phyloP scores from a whole-genome alignment of 495 filamentous ascomycete species.

The Penicillium manginii region DNA sequence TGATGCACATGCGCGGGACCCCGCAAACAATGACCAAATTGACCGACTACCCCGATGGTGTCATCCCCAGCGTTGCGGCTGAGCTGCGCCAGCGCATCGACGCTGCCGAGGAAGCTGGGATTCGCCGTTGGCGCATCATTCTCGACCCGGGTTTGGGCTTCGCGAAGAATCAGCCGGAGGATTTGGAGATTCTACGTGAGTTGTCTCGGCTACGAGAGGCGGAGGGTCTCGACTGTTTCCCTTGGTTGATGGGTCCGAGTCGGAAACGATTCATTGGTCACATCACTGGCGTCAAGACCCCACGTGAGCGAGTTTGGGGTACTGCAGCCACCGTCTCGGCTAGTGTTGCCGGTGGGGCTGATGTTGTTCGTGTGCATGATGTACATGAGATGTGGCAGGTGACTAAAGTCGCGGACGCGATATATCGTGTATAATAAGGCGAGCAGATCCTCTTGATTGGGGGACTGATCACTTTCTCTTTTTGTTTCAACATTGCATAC shows the following conservation, averaged over 20 bases:
- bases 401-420: slow-evolving; percentile 85
- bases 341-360: slow-evolving; percentile 87
- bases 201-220: slow-evolving; percentile 64
- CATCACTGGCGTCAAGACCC: slow-evolving; percentile 75
- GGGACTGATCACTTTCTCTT: not conserved
- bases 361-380: slow-evolving; percentile 95
- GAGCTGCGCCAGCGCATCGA: slow-evolving; percentile 73
- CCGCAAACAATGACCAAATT: slow-evolving; percentile 79
- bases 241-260: slow-evolving; percentile 90
- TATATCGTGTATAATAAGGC: slow-evolving; percentile 60
- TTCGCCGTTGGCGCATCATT: slow-evolving; percentile 91
- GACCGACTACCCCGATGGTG: slow-evolving; percentile 70
- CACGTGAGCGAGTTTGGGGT: slow-evolving; percentile 73
- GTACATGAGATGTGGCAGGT: slow-evolving; percentile 88
- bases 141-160: slow-evolving; percentile 95
- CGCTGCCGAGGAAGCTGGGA: slow-evolving; percentile 80
- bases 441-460: not conserved
- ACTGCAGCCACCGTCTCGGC: slow-evolving; percentile 88
- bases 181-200: slow-evolving; percentile 74
- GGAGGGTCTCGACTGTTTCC: slow-evolving; percentile 70
- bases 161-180: slow-evolving; percentile 79
- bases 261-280: slow-evolving; percentile 87
- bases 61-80: slow-evolving; percentile 67
- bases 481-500: slow-evolving; percentile 1
- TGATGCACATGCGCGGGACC: slow-evolving; percentile 96